Evolutionary conservation across 2,329 filamentous ascomycete genomes (phyloP).

Genomic region (Cercospora sp.): DNA sequence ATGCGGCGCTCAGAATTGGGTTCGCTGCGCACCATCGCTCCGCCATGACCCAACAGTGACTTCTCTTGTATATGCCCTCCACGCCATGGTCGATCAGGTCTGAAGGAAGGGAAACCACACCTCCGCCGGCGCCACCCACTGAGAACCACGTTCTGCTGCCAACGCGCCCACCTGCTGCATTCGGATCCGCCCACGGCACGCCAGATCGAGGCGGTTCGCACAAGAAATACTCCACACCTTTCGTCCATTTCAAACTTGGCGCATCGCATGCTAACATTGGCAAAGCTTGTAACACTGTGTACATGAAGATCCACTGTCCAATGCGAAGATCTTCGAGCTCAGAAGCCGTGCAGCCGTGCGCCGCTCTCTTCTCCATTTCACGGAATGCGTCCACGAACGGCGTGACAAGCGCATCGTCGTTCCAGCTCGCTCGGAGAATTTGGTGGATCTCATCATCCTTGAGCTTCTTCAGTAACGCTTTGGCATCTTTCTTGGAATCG

Average conservation of each 20-base stretch:
- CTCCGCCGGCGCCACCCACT: slow-evolving; percentile 62
- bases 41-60: slow-evolving; percentile 68
- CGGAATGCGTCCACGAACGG: slow-evolving; percentile 71
- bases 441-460: slow-evolving; percentile 76
- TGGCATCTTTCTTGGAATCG: slow-evolving; percentile 71
- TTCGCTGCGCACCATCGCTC: slow-evolving; percentile 58
- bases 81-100: slow-evolving; percentile 66
- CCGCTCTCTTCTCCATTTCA: slow-evolving; percentile 69
- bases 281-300: slow-evolving; percentile 73
- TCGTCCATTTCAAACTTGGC: slow-evolving; percentile 65
- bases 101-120: slow-evolving; percentile 61
- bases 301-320: slow-evolving; percentile 80
- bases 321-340: slow-evolving; percentile 71
- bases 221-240: slow-evolving; percentile 78
- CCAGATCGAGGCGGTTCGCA: slow-evolving; percentile 73
- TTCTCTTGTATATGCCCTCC: slow-evolving; percentile 67
- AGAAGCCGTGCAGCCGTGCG: slow-evolving; percentile 61
- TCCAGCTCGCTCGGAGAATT: slow-evolving; percentile 78
- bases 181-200: slow-evolving; percentile 64
- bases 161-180: slow-evolving; percentile 52
- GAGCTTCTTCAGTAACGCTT: slow-evolving; percentile 68
- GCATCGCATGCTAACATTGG: slow-evolving; percentile 78
- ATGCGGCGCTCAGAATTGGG: slow-evolving; percentile 35
- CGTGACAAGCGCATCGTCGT: slow-evolving; percentile 63
- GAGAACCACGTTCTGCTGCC: slow-evolving; percentile 67